Conservation (phyloP, 768 basidiomycete species). For the Leucosporidium creatinivorum region DNA sequence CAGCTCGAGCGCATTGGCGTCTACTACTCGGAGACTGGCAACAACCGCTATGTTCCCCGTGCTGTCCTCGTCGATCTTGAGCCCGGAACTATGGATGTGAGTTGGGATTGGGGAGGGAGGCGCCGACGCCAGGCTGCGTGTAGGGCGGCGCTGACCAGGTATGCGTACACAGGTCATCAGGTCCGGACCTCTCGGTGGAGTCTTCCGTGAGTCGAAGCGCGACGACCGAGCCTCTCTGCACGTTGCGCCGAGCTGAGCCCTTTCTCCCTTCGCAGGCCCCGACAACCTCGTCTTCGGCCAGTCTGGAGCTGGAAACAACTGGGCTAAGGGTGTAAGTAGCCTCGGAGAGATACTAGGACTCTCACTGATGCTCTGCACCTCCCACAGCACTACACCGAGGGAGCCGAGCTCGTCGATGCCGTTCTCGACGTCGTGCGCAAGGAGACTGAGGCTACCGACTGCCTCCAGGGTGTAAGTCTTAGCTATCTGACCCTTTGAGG, state of each 20-base stretch:
- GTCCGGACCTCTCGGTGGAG: constrained; percentile 76
- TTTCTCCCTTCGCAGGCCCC: constrained; percentile 13
- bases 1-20: constrained; percentile 97
- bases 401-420: constrained; percentile 96
- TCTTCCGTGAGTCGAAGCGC: constrained; percentile 60
- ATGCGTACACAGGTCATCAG: constrained; percentile 64
- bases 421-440: constrained; percentile 98
- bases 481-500: constrained; percentile 56
- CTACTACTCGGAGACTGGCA: constrained; percentile 77
- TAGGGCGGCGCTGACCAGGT: constrained; percentile 54
- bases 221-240: too few species aligned
- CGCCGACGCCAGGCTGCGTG: background rate
- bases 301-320: constrained; percentile 93
- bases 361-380: constrained; percentile 24
- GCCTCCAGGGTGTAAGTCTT: constrained; percentile 98
- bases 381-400: constrained; percentile 61
- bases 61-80: constrained; percentile 96
- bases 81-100: constrained; percentile 62
- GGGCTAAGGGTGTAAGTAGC: constrained; percentile 77
- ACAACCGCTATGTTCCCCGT: constrained; percentile 91
- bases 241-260: background rate
- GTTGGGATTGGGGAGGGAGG: background rate
- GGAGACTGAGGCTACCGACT: constrained; percentile 96
- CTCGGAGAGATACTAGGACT: constrained; percentile 49
- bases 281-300: constrained; percentile 76